Evolutionary conservation across 371 early-diverging fungal species (phyloP).

Genomic region (Circinella umbellata): DNA sequence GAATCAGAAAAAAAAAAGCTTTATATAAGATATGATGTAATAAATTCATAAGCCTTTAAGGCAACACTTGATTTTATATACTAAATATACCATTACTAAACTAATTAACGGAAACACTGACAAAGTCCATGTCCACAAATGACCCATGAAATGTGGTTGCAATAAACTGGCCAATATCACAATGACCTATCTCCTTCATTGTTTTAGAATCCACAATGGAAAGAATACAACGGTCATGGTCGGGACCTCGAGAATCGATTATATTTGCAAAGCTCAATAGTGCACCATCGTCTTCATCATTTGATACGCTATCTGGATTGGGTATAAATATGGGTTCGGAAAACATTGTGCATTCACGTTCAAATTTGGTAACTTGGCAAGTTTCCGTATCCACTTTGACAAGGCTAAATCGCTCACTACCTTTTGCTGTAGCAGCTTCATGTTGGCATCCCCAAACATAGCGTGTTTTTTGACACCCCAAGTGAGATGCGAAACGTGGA

Average conservation of each 20-base stretch:
- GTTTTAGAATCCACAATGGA: constrained; percentile 58
- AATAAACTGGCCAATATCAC: constrained; percentile 50
- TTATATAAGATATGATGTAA: too few relatives aligned
- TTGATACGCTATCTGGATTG: constrained; percentile 34
- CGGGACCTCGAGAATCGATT: constrained; percentile 28
- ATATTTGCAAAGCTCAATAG: constrained; percentile 54
- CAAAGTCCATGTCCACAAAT: constrained; percentile 43
- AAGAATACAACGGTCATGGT: constrained; percentile 49
- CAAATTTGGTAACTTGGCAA: constrained; percentile 14
- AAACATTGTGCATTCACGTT: constrained; percentile 47
- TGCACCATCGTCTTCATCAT: constrained; percentile 67
- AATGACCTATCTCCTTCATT: constrained; percentile 56
- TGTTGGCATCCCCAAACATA: constrained; percentile 57
- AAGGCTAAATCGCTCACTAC: constrained; percentile 34
- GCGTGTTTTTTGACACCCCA: constrained; percentile 30
- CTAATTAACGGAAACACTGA: constrained; percentile 28
- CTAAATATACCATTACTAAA: too few relatives aligned
- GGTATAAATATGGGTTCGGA: constrained; percentile 73
- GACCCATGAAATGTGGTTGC: constrained; percentile 63
- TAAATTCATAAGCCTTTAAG: too few relatives aligned
- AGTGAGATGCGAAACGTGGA: constrained; percentile 30
- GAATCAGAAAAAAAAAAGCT: too few relatives aligned
- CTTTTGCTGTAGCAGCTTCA: constrained; percentile 23
- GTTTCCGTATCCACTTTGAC: constrained; percentile 50
- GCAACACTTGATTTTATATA: too few relatives aligned